Conservation (phyloP, 257 asterid species). For the Linderniella brevidens region DNA sequence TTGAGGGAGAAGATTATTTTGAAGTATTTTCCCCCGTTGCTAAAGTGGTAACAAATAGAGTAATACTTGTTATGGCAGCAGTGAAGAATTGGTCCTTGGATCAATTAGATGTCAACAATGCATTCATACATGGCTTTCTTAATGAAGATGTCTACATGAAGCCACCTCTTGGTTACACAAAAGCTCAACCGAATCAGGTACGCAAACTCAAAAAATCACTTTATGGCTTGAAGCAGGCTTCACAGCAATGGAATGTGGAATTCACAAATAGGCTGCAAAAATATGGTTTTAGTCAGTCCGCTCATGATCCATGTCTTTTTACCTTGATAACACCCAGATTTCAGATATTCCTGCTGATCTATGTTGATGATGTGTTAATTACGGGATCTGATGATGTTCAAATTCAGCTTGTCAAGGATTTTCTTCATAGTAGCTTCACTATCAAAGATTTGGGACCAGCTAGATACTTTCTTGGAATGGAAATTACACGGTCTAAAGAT, state of each 20-base stretch:
- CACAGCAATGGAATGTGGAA: slow-evolving; percentile 8
- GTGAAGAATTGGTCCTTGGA: background rate
- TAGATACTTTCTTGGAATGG: slow-evolving; percentile 8
- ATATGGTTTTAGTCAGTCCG: slow-evolving; percentile 8
- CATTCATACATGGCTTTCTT: background rate
- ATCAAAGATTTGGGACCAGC: slow-evolving; percentile 8
- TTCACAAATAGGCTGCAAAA: background rate
- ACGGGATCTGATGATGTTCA: background rate
- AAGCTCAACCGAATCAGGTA: background rate
- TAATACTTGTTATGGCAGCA: slow-evolving; percentile 1
- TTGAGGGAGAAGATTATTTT: slow-evolving; percentile 6
- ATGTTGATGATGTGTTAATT: slow-evolving; percentile 9
- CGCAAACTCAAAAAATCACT: slow-evolving; percentile 3
- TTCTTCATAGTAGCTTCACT: slow-evolving; percentile 4
- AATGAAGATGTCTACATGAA: slow-evolving; percentile 7
- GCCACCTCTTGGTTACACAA: background rate
- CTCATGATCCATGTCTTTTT: slow-evolving; percentile 3
- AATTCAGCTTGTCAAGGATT: background rate
- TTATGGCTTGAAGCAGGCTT: background rate
- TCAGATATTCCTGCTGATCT: background rate
- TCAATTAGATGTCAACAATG: slow-evolving; percentile 9
- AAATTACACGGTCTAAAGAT: background rate
- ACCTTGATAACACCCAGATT: background rate
- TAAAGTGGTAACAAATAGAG: slow-evolving; percentile 4
- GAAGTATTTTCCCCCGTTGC: background rate